Conservation (phyloP, 352 stramenopile species). For the Globisporangium mamillatum region DNA sequence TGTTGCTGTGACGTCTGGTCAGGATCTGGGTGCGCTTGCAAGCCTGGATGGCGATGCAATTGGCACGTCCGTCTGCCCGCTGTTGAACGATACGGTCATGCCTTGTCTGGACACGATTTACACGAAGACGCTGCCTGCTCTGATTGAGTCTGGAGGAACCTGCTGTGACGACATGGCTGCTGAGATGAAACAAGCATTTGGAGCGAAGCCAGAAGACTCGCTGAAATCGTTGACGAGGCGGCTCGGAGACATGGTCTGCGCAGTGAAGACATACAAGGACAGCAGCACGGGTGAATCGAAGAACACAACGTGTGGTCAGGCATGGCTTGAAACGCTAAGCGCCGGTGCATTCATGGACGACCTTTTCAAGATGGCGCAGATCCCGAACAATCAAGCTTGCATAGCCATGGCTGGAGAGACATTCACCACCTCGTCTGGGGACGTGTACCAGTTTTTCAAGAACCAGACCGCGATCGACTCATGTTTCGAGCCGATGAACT, state of each 20-base stretch:
- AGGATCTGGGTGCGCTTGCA: conserved; percentile 1
- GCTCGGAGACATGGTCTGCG: conserved; percentile 32
- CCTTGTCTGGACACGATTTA: conserved; percentile 34
- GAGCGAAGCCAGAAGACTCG: conserved; percentile 24
- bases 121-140: conserved; percentile 21
- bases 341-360: conserved; percentile 22
- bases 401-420: conserved; percentile 31
- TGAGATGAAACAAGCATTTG: conserved; percentile 26
- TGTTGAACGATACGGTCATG: conserved; percentile 30
- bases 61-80: conserved; percentile 23
- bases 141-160: conserved; percentile 25
- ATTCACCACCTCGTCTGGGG: conserved; percentile 26
- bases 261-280: conserved; percentile 18
- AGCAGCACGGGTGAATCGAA: conserved; percentile 12
- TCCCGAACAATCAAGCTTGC: conserved; percentile 31
- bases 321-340: conserved; percentile 18
- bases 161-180: conserved; percentile 32
- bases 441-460: conserved; percentile 27
- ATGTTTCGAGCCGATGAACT: conserved; percentile 37
- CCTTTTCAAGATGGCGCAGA: conserved; percentile 28
- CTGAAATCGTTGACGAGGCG: conserved; percentile 19
- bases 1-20: background rate
- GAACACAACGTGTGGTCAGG: conserved; percentile 26
- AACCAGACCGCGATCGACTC: conserved; percentile 26
- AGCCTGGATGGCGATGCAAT: conserved; percentile 18